Evolutionary conservation across 2,329 filamentous ascomycete species (phyloP).

Genomic region (Sporothrix mexicana): DNA sequence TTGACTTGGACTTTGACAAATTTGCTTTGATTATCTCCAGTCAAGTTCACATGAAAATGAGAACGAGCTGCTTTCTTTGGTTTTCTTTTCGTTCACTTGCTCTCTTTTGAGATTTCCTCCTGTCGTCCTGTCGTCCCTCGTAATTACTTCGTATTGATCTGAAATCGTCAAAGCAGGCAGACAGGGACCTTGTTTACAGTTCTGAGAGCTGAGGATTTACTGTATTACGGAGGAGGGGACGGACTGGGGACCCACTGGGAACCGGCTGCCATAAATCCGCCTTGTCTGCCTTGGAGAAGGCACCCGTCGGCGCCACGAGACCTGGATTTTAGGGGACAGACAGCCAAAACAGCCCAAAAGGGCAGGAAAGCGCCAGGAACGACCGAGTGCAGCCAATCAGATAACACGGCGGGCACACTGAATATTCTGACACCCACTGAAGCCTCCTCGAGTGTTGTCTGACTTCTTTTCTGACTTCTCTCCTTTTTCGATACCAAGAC

Average conservation of each 20-base stretch:
- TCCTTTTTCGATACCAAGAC: no score
- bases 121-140: background rate
- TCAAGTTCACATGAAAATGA: background rate
- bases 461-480: no score
- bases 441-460: background rate
- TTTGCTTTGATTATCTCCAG: background rate
- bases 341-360: background rate
- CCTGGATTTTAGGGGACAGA: no score
- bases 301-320: constrained; percentile 14
- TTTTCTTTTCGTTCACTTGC: background rate
- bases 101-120: background rate
- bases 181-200: background rate
- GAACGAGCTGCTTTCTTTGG: background rate
- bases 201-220: no score
- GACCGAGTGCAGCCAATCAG: background rate
- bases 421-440: no score
- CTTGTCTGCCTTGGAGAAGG: constrained; percentile 30
- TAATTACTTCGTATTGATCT: background rate
- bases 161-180: background rate
- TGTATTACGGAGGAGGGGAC: background rate
- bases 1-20: no score
- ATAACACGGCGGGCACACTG: constrained; percentile 21
- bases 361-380: background rate
- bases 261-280: background rate
- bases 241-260: background rate